Conservation (phyloP, 345 rosid species). For the Pistacia integerrima region DNA sequence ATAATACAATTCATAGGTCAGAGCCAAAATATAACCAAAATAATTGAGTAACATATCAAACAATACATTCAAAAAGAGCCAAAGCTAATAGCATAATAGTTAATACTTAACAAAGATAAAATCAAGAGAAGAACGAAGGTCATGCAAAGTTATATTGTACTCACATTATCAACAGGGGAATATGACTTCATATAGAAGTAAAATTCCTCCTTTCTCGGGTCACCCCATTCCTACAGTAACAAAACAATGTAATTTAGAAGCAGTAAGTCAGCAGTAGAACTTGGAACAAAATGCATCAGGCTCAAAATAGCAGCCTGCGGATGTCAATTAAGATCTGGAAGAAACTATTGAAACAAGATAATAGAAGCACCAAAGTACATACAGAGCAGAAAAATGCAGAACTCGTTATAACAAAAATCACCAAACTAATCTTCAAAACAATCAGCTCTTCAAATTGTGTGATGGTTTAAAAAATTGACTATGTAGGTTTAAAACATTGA, state of each 20-base stretch:
- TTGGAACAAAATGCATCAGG: background rate
- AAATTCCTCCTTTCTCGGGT: conserved; percentile 86
- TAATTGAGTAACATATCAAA: background rate
- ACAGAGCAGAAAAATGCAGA: background rate
- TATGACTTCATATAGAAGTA: conserved; percentile 91
- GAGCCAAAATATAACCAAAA: background rate
- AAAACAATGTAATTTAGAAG: conserved; percentile 3
- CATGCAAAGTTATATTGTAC: conserved; percentile 11
- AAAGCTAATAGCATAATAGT: background rate
- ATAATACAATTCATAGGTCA: conserved; percentile 15
- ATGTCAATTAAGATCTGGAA: background rate
- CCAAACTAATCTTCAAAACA: background rate
- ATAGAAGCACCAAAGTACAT: background rate
- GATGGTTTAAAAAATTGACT: too few species aligned
- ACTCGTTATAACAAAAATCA: background rate
- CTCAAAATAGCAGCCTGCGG: background rate
- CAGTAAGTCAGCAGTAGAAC: background rate
- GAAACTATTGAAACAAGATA: background rate
- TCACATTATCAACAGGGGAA: conserved; percentile 92
- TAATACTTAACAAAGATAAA: background rate
- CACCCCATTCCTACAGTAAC: conserved; percentile 92
- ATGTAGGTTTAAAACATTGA: too few species aligned
- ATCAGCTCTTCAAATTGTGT: background rate
- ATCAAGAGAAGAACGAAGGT: background rate
- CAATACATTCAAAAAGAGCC: background rate